Conservation (phyloP, 2,329 filamentous ascomycete genomes). For the Emericellopsis cladophorae region DNA sequence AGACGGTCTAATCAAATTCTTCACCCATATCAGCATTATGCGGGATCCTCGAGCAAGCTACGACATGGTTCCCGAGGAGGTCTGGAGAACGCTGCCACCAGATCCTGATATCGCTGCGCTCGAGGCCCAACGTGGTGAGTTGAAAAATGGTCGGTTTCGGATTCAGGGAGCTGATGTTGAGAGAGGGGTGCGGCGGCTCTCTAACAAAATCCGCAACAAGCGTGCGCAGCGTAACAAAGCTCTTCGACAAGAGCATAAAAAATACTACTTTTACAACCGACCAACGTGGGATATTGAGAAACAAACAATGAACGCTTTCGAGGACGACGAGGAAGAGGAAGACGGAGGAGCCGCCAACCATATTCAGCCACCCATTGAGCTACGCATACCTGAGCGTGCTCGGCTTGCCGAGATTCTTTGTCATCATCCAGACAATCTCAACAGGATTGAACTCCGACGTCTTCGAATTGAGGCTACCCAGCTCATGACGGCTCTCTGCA, state of each 20-base stretch:
- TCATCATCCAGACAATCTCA: no score
- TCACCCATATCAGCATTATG: slow-evolving; percentile 13
- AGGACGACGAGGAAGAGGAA: background rate
- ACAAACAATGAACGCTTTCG: slow-evolving; percentile 3
- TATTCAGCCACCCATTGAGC: background rate
- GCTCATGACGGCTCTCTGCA: no score
- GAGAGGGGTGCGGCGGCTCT: slow-evolving; percentile 11
- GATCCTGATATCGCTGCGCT: slow-evolving; percentile 13
- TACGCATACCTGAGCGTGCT: no score
- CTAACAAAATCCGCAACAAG: slow-evolving; percentile 10
- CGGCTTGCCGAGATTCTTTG: no score
- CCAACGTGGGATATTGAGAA: slow-evolving; percentile 14
- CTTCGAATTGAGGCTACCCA: no score
- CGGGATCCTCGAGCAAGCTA: slow-evolving; percentile 10
- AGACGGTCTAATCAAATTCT: slow-evolving; percentile 8
- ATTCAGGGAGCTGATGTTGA: slow-evolving; percentile 10
- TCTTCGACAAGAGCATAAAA: slow-evolving; percentile 10
- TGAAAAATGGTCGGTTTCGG: slow-evolving; percentile 13
- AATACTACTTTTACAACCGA: slow-evolving; percentile 14
- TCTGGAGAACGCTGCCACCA: slow-evolving; percentile 10
- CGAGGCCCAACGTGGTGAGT: slow-evolving; percentile 6
- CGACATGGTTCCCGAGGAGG: slow-evolving; percentile 16
- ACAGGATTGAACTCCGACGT: no score
- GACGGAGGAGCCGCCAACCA: background rate
- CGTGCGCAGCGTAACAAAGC: slow-evolving; percentile 5